Conservation (phyloP, 2,329 filamentous ascomycete genomes). For the Scleromitrula shiraiana region DNA sequence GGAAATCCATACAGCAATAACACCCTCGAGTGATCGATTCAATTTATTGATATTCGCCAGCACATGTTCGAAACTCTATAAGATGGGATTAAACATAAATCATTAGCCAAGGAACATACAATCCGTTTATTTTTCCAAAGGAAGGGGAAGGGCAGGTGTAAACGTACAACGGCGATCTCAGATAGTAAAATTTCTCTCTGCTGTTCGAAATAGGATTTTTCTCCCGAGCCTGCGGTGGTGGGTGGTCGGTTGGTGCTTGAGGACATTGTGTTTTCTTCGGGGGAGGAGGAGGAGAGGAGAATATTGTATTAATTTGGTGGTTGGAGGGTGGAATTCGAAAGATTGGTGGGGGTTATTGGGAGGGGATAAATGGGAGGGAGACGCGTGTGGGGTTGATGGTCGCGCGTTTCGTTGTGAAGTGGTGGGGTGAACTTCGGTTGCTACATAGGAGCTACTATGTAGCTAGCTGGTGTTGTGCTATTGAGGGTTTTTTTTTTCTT, state of each 20-base stretch:
- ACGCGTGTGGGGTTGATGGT: background rate
- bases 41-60: slow-evolving; percentile 94
- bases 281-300: background rate
- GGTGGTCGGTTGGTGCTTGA: slow-evolving; percentile 17
- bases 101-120: no score
- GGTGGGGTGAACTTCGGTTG: background rate
- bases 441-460: no score
- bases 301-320: no score
- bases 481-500: no score
- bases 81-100: background rate
- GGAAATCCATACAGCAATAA: slow-evolving; percentile 61
- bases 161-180: slow-evolving; percentile 62
- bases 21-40: slow-evolving; percentile 84
- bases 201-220: slow-evolving; percentile 65
- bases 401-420: background rate
- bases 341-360: slow-evolving; percentile 2
- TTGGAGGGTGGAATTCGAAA: no score
- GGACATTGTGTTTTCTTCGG: slow-evolving; percentile 16
- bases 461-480: no score
- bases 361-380: background rate
- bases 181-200: slow-evolving; percentile 64
- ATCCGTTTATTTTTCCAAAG: background rate
- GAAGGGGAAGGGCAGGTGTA: background rate
- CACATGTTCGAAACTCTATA: slow-evolving; percentile 75
- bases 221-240: slow-evolving; percentile 23